A percentile compares a stretch with the other conserved stretches of the same genome.
These are phyloP conservation scores for Nyssa sinensis DNA, from an alignment of 148 eudicot genomes.

Conservation along the genomic window DNA sequence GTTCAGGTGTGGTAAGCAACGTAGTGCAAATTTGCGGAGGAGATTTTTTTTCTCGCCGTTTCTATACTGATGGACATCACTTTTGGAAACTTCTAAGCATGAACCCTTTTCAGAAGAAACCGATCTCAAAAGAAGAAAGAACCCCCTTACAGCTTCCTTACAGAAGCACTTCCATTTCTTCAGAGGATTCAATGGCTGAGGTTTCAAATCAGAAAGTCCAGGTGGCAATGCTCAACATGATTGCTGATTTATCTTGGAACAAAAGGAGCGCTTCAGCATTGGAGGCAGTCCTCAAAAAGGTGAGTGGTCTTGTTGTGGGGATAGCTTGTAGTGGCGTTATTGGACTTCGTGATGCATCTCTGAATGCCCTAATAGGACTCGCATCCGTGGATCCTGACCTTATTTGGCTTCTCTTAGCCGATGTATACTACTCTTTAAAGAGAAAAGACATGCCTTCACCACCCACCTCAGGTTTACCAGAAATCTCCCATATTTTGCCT, in stretches of 20 bases:
- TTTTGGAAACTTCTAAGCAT: constrained; percentile 78
- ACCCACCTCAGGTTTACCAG: constrained; percentile 48
- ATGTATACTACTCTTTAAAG: constrained; percentile 70
- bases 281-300: constrained; percentile 69
- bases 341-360: constrained; percentile 68
- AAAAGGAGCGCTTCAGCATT: constrained; percentile 76
- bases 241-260: constrained; percentile 60
- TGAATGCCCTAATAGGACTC: constrained; percentile 71
- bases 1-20: constrained; percentile 51
- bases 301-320: constrained; percentile 78
- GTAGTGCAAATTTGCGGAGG: constrained; percentile 75
- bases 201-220: constrained; percentile 70
- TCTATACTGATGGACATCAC: constrained; percentile 65
- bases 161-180: constrained; percentile 48
- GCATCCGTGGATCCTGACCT: constrained; percentile 75
- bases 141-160: constrained; percentile 72
- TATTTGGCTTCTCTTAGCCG: constrained; percentile 89
- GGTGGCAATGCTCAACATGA: constrained; percentile 78
- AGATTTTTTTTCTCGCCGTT: constrained; percentile 88
- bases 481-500: constrained; percentile 54
- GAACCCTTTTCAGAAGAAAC: constrained; percentile 65
- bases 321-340: constrained; percentile 79
- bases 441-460: constrained; percentile 32
- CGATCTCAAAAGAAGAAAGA: constrained; percentile 48
- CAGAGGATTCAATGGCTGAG: constrained; percentile 61